A percentile compares a stretch with the other conserved stretches of the same genome.
phyloP scores from a whole-genome alignment of 257 asterid genomes.

The Echium plantagineum region DNA sequence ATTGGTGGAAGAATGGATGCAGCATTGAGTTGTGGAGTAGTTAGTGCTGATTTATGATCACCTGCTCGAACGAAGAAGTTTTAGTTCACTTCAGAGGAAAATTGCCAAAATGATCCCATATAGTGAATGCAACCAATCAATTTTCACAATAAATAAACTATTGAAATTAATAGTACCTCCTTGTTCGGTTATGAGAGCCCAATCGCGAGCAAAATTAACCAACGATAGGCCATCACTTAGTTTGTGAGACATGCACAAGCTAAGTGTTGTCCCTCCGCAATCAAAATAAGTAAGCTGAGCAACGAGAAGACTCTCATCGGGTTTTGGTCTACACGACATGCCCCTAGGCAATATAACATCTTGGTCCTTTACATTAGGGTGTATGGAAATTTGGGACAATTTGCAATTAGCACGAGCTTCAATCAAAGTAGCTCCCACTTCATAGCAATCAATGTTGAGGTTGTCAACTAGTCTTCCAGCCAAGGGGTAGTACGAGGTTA shows the following conservation, averaged over 20 bases:
- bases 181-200: neutral
- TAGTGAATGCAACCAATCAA: no score
- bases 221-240: slow-evolving; percentile 4
- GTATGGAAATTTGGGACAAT: neutral
- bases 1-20: slow-evolving; percentile 1
- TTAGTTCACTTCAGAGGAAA: no score
- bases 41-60: neutral
- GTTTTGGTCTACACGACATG: no score
- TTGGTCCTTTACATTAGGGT: no score
- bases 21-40: neutral
- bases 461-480: slow-evolving; percentile 6
- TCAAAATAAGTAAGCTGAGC: slow-evolving; percentile 8
- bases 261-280: slow-evolving; percentile 11
- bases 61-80: no score
- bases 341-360: no score
- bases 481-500: slow-evolving; percentile 7
- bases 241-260: slow-evolving; percentile 4
- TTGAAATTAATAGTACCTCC: neutral
- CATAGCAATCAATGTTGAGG: neutral
- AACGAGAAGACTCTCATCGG: neutral
- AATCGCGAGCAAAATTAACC: no score
- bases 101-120: no score
- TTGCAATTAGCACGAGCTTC: neutral
- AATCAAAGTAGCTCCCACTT: slow-evolving; percentile 2
- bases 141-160: no score